Base-by-base conservation (phyloP, 1,284 basidiomycete genomes). In the Leccinum glutinopallens region DNA sequence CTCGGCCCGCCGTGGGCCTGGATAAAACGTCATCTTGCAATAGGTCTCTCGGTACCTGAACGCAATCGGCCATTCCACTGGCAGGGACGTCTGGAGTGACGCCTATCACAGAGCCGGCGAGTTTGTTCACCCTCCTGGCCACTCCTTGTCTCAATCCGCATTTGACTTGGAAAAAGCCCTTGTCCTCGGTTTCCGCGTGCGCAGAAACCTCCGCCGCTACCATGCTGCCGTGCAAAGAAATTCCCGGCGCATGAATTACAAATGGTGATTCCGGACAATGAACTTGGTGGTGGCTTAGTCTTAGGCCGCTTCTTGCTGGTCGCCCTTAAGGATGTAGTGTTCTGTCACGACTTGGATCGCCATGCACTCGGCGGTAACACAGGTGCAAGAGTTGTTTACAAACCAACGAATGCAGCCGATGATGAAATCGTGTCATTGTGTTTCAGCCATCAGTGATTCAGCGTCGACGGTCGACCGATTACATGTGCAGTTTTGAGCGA, bases 21-120 rank as follows among this genome's bases (percentile, higher is more conserved):
- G n/a, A 49, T 49, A 12, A n/a, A 54, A 54, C 25, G 4, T 3
- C 25, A 15, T 22, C 29, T 29, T 13, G 5, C 29, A n/a, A n/a
- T n/a, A 70, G 71, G 70, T 72, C 29, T 71, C 68, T 55, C 70
- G 58, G 22, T 58, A 53, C 37, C 35, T 73, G n/a, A 70, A 29
- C 2, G 41, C 6, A 3, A n/a, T 62, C 2, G 62, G 49, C 37
- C 61, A 22, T 29, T 41, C 15, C 25, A 64, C 3, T 29, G 25
- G 3, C 25, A 29, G 60, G 51, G 46, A 59, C 15, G 17, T 73
- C 15, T 71, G 70, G 70, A 58, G 60, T 15, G 35, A 63, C 5
- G 25, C 2, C 3, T 70, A 73, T 58, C 66, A 59, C 37, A 62
- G 19, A 5, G 55, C 66, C 43, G 25, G 25, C 25, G 2, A 59